phyloP scores from a whole-genome alignment of 2,329 filamentous ascomycete genomes.

The Pseudocercospora eumusae region DNA sequence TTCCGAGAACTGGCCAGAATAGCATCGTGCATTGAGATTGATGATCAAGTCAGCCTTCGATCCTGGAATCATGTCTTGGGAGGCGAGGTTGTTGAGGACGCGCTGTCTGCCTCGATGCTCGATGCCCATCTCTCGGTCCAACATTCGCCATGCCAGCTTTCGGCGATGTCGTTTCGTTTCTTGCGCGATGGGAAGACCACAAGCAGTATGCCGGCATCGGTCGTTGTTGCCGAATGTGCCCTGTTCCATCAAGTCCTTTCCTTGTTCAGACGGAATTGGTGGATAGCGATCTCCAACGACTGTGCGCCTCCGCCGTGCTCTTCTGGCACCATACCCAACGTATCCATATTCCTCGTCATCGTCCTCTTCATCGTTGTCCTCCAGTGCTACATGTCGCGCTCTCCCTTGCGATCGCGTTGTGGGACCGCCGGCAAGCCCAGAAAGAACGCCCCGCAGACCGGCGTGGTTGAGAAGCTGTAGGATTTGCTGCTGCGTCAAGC shows the following conservation, averaged over 20 bases:
- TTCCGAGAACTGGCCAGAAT: constrained; percentile 94
- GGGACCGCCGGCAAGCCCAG: constrained; percentile 31
- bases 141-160: constrained; percentile 66
- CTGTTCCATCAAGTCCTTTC: constrained; percentile 75
- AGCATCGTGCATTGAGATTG: constrained; percentile 81
- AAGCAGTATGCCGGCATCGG: constrained; percentile 50
- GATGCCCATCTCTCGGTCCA: constrained; percentile 81
- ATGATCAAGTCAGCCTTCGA: constrained; percentile 81
- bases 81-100: constrained; percentile 65
- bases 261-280: constrained; percentile 79
- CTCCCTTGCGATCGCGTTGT: constrained; percentile 33
- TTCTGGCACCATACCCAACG: constrained; percentile 43
- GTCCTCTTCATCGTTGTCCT: constrained; percentile 31
- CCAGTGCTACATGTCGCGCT: constrained; percentile 29
- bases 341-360: constrained; percentile 44
- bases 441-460: constrained; percentile 57
- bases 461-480: constrained; percentile 57
- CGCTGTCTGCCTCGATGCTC: constrained; percentile 60
- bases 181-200: constrained; percentile 39
- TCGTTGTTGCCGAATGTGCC: constrained; percentile 76
- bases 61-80: constrained; percentile 72
- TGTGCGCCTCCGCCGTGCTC: constrained; percentile 52
- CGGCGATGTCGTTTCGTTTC: constrained; percentile 58
- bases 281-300: constrained; percentile 62
- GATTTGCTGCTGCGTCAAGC: constrained; percentile 48